Base-by-base conservation (phyloP, 192 early-diverging fungal genomes). In the Backusella parvicylindrica region DNA sequence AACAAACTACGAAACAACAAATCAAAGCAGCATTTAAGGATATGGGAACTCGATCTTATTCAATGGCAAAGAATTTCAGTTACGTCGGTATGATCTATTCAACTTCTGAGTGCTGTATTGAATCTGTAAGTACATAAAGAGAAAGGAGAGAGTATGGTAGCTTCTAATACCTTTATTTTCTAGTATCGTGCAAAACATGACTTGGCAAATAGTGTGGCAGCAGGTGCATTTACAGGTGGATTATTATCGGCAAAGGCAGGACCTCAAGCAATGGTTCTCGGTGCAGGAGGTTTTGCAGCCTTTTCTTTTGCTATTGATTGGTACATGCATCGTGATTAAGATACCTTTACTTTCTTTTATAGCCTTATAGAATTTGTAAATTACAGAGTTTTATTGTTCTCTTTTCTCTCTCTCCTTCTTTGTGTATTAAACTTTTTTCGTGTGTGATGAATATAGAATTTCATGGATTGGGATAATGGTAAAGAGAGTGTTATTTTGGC, bases 151-250 rank as follows among this genome's bases (percentile, higher is more conserved):
- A n/a, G n/a, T n/a, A n/a, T n/a, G n/a, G n/a, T n/a, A n/a, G n/a
- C n/a, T n/a, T n/a, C n/a, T n/a, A n/a, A n/a, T n/a, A n/a, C n/a
- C n/a, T n/a, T n/a, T n/a, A n/a, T n/a, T n/a, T n/a, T n/a, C 7
- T 84, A 91, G 87, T 98, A 97, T 77, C 91, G 98, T 28, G 98
- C 94, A 8, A 96, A 96, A 77, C 95, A 98, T 82, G 98, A 99
- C 77, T 83, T 96, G 26, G 95, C 93, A 81, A 99, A 98, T 78
- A 91, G 93, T 70, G 80, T 94, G 13, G 86, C 89, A 23, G 94
- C 95, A 30, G 98, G 98, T 26, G 98, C 97, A 77, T 84, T 98
- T 60, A 97, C 98, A 35, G 97, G 98, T 64, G 96, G 92, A 9
- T 84, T 91, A 18, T 78, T 98, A 71, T 93, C 93, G 16, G 88